A percentile compares a stretch with the other conserved stretches of the same genome.
These are phyloP conservation scores for Vaccinium macrocarpon DNA, from an alignment of 148 eudicot genomes.

Conservation along the genomic window DNA sequence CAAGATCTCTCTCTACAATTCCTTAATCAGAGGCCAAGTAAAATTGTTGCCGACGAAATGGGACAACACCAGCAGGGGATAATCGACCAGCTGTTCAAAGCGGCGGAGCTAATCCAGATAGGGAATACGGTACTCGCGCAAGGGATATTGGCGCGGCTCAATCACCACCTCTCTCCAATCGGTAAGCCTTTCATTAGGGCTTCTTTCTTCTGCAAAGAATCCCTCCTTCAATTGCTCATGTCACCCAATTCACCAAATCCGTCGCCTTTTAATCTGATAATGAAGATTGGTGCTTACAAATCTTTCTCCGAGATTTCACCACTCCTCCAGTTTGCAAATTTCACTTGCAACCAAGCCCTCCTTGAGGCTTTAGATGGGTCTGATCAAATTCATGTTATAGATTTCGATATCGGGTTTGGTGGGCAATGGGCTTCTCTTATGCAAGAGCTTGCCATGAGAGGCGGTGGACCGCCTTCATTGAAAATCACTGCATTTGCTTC, in stretches of 20 bases:
- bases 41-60: constrained; percentile 37
- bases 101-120: constrained; percentile 69
- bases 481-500: constrained; percentile 79
- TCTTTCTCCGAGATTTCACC: constrained; percentile 89
- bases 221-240: constrained; percentile 53
- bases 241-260: constrained; percentile 24
- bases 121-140: constrained; percentile 91
- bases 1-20: constrained; percentile 30
- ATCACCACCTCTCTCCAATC: constrained; percentile 88
- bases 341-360: constrained; percentile 80
- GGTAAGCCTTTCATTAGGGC: constrained; percentile 80
- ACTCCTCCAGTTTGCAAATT: constrained; percentile 66
- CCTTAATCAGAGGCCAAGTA: constrained; percentile 36
- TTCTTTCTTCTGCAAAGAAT: constrained; percentile 78
- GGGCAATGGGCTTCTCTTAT: constrained; percentile 96
- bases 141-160: constrained; percentile 99
- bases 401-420: constrained; percentile 90
- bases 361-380: constrained; percentile 71
- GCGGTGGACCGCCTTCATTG: constrained; percentile 48
- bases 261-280: constrained; percentile 65
- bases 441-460: constrained; percentile 82
- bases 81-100: constrained; percentile 76
- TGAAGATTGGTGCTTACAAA: constrained; percentile 86
- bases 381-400: constrained; percentile 63
- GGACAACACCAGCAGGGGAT: constrained; percentile 55